These are phyloP conservation scores for Mycena citricolor DNA, from an alignment of 1,284 basidiomycete genomes.

Conservation along the genomic window DNA sequence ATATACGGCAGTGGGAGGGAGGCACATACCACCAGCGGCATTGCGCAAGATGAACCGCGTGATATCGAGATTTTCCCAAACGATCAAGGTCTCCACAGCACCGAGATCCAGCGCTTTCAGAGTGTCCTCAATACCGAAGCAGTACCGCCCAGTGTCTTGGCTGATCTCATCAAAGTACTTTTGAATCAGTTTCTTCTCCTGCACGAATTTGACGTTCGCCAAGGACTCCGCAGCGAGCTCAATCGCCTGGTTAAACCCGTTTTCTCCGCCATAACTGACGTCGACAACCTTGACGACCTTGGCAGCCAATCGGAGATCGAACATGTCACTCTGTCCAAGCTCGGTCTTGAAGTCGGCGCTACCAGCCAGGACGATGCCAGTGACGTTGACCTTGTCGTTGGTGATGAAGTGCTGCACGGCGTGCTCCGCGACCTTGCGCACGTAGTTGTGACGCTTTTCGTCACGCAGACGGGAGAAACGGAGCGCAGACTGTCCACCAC, in stretches of 20 bases:
- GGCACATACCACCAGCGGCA: conserved; percentile 77
- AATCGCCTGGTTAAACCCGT: conserved; percentile 99
- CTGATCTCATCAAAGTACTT: conserved; percentile 99
- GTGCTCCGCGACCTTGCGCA: conserved; percentile 96
- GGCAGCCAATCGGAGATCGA: conserved; percentile 83
- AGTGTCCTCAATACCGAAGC: conserved; percentile 97
- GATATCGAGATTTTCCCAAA: conserved; percentile 96
- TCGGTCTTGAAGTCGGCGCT: conserved; percentile 99
- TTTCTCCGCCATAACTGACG: conserved; percentile 98
- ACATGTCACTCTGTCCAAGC: conserved; percentile 94
- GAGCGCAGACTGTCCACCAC: conserved; percentile 99
- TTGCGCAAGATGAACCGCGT: conserved; percentile 86
- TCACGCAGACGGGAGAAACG: conserved; percentile 99
- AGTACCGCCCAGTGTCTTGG: conserved; percentile 96
- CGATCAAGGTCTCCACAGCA: conserved; percentile 95
- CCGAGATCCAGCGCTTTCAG: conserved; percentile 96
- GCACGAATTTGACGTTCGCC: conserved; percentile 98
- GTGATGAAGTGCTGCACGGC: conserved; percentile 99
- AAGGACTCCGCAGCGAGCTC: conserved; percentile 95
- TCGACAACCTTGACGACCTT: conserved; percentile 98
- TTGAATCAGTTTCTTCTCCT: conserved; percentile 97
- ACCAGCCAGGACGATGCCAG: conserved; percentile 96
- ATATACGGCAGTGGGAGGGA: background rate
- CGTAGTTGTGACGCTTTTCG: conserved; percentile 99
- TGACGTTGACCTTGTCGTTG: conserved; percentile 97